Evolutionary conservation across 495 filamentous ascomycete species (phyloP).

Genomic region (Podospora anserina): DNA sequence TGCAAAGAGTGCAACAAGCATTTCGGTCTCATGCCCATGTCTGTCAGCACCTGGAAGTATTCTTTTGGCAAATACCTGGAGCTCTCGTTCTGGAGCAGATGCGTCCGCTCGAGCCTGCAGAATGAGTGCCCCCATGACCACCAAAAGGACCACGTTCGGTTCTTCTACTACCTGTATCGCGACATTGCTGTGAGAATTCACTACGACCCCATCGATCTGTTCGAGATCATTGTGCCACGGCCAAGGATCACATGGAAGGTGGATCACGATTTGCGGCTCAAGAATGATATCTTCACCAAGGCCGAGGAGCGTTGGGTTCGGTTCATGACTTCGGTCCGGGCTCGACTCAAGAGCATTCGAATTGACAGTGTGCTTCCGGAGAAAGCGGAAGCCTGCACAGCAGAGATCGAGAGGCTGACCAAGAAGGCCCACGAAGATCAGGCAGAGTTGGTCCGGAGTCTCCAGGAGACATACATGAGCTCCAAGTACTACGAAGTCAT

Average conservation of each 20-base stretch:
- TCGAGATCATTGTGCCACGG: slow-evolving; percentile 94
- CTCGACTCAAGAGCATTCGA: slow-evolving; percentile 80
- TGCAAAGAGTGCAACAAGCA: slow-evolving; percentile 90
- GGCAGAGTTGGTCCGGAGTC: slow-evolving; percentile 60
- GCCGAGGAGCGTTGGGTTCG: slow-evolving; percentile 75
- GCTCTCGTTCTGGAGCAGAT: slow-evolving; percentile 89
- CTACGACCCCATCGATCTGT: slow-evolving; percentile 83
- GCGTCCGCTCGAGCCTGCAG: slow-evolving; percentile 71
- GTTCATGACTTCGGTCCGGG: slow-evolving; percentile 83
- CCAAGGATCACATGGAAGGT: slow-evolving; percentile 95
- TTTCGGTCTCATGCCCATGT: slow-evolving; percentile 90
- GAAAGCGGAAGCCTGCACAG: slow-evolving; percentile 72
- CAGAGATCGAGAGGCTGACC: slow-evolving; percentile 70
- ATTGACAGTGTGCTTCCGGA: slow-evolving; percentile 86
- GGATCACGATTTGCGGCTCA: slow-evolving; percentile 82
- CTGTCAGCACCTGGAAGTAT: slow-evolving; percentile 94
- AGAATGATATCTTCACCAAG: slow-evolving; percentile 83
- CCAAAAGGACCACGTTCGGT: slow-evolving; percentile 85
- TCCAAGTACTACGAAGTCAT: slow-evolving; percentile 96
- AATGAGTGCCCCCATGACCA: slow-evolving; percentile 86
- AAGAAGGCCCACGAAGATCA: slow-evolving; percentile 81
- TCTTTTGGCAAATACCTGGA: slow-evolving; percentile 98
- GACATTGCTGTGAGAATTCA: slow-evolving; percentile 76
- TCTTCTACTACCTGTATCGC: slow-evolving; percentile 79
- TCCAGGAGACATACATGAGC: slow-evolving; percentile 86